Evolutionary conservation across 768 basidiomycete species (phyloP).

Genomic region (Panaeolus cyanescens): DNA sequence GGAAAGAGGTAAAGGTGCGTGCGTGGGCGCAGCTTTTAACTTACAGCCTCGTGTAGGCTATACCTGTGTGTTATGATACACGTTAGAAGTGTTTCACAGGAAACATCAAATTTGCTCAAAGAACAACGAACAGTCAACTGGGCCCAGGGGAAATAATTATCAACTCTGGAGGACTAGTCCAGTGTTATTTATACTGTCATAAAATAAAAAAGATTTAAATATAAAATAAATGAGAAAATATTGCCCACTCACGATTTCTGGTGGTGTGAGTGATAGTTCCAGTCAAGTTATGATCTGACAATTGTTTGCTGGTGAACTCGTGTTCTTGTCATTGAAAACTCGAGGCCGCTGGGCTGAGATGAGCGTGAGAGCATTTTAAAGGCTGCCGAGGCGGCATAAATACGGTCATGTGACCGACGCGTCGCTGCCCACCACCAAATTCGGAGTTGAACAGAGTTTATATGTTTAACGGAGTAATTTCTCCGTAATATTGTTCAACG

Average conservation of each 20-base stretch:
- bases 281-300: not conserved
- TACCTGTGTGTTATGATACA: not conserved
- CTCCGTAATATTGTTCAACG: not conserved
- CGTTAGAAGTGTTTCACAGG: not conserved
- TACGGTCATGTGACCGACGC: conserved; percentile 30
- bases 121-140: not conserved
- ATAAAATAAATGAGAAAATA: not conserved
- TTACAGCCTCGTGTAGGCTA: conserved; percentile 21
- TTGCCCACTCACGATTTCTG: not conserved
- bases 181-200: not conserved
- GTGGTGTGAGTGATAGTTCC: not conserved
- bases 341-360: not conserved
- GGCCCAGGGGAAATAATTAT: not conserved
- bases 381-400: not conserved
- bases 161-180: not conserved
- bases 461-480: not conserved
- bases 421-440: conserved; percentile 7
- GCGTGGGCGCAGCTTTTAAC: conserved; percentile 18
- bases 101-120: not conserved
- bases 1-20: conserved; percentile 22
- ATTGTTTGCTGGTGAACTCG: not conserved
- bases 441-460: not conserved
- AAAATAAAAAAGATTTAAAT: not conserved
- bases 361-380: not conserved
- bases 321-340: not conserved